A percentile compares a stretch with the other conserved stretches of the same genome.
Conservation (phyloP, 345 rosid genomes). For the Eucalyptus viminalis region DNA sequence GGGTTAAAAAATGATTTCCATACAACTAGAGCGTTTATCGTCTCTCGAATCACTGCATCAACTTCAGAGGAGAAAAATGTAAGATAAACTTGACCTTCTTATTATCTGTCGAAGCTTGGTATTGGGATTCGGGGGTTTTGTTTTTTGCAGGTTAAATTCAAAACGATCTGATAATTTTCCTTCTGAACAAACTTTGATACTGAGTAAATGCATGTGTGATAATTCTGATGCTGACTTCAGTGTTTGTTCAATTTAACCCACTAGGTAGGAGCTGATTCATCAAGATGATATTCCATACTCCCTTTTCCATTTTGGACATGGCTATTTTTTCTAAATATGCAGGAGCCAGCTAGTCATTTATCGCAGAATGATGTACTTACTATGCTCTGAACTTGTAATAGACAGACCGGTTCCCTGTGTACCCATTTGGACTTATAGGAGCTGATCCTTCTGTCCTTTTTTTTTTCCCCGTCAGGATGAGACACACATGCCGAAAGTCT, state of each 20-base stretch:
- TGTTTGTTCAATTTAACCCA: not conserved
- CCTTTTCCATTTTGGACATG: not conserved
- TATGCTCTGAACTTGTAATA: not conserved
- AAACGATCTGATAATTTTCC: not conserved
- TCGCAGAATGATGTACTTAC: not conserved
- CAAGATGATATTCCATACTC: not conserved
- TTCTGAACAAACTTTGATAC: not conserved
- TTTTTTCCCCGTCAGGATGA: not conserved
- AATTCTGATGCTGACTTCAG: not conserved
- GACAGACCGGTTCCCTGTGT: not conserved
- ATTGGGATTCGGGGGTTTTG: not conserved
- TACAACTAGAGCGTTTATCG: not conserved
- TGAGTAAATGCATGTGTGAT: not conserved
- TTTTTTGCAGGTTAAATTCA: not conserved
- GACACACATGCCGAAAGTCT: not conserved
- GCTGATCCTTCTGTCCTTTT: not conserved
- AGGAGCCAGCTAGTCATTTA: not conserved
- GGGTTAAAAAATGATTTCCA: conserved; percentile 1
- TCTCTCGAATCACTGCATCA: not conserved
- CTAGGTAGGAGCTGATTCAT: not conserved
- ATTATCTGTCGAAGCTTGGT: not conserved
- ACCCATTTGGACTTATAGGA: not conserved
- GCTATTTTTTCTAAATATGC: not conserved
- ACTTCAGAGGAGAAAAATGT: conserved; percentile 12
- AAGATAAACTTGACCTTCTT: not conserved